Evolutionary conservation across 805 yeast species (phyloP).

Genomic region (Brettanomyces bruxellensis): DNA sequence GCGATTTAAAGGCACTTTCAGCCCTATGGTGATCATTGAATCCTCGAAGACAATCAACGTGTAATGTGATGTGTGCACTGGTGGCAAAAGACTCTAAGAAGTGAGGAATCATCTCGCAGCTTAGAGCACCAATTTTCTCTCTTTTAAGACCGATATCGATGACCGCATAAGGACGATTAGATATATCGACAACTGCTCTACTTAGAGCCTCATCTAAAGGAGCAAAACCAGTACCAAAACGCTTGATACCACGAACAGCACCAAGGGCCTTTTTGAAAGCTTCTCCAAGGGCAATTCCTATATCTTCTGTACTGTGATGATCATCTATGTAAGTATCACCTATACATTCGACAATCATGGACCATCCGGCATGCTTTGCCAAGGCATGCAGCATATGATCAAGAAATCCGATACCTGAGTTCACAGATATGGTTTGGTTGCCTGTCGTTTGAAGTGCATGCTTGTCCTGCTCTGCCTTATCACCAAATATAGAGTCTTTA

Average conservation of each 20-base stretch:
- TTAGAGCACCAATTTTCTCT: conserved; percentile 86
- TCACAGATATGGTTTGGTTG: conserved; percentile 67
- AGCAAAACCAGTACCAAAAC: conserved; percentile 91
- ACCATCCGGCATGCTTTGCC: conserved; percentile 97
- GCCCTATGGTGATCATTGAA: conserved; percentile 94
- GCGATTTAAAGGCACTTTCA: conserved; percentile 92
- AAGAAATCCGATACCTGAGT: conserved; percentile 89
- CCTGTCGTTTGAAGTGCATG: conserved; percentile 66
- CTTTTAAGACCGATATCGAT: conserved; percentile 83
- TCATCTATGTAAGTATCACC: conserved; percentile 97
- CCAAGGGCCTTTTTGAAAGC: conserved; percentile 90
- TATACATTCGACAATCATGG: conserved; percentile 75
- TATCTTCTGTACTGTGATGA: conserved; percentile 95
- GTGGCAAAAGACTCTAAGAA: conserved; percentile 90
- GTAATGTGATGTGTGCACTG: conserved; percentile 83
- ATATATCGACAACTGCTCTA: conserved; percentile 91
- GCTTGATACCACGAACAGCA: conserved; percentile 77
- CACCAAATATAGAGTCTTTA: conserved; percentile 45
- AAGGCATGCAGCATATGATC: conserved; percentile 98
- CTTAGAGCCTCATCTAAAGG: conserved; percentile 95
- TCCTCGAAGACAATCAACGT: conserved; percentile 91
- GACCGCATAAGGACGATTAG: conserved; percentile 88
- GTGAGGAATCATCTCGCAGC: conserved; percentile 98
- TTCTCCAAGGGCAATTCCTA: conserved; percentile 83
- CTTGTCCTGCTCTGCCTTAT: conserved; percentile 12